phyloP scores from a whole-genome alignment of 352 stramenopile species.

The Pythium aquatile region DNA sequence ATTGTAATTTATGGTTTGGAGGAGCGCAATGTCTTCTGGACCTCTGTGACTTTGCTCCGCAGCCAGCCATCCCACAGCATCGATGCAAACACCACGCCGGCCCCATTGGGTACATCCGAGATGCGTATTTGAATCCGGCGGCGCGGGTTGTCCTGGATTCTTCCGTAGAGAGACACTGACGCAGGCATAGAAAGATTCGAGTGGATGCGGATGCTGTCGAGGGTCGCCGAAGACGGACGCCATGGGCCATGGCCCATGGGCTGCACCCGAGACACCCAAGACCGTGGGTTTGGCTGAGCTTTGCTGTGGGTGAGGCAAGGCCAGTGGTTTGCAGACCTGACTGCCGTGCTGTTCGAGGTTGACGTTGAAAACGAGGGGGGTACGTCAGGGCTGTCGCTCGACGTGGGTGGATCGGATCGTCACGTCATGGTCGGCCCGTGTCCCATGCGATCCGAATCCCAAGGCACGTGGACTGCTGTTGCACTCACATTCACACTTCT shows the following conservation, averaged over 20 bases:
- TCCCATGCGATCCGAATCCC: constrained; percentile 1
- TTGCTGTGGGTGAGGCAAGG: neutral
- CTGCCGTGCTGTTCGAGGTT: neutral
- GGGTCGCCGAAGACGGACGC: no score
- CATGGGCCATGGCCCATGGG: no score
- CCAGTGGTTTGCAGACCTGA: neutral
- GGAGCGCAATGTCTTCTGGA: neutral
- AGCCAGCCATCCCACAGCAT: no score
- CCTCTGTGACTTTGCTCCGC: no score
- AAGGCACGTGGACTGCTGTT: neutral
- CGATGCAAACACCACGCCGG: no score
- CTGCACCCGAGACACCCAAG: no score
- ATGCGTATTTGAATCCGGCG: neutral
- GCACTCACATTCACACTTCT: constrained; percentile 1
- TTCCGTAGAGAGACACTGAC: neutral
- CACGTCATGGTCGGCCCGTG: neutral
- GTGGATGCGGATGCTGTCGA: neutral
- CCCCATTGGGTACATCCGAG: neutral
- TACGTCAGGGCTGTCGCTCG: neutral
- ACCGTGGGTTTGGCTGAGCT: neutral
- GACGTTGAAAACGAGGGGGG: neutral
- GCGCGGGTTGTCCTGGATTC: neutral
- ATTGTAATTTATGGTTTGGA: neutral
- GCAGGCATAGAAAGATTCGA: neutral
- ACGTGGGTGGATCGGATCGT: neutral